A percentile compares a stretch with the other conserved stretches of the same genome.
Evolutionary conservation across 305 asterid species (phyloP).

Genomic region (Fraxinus greggii): DNA sequence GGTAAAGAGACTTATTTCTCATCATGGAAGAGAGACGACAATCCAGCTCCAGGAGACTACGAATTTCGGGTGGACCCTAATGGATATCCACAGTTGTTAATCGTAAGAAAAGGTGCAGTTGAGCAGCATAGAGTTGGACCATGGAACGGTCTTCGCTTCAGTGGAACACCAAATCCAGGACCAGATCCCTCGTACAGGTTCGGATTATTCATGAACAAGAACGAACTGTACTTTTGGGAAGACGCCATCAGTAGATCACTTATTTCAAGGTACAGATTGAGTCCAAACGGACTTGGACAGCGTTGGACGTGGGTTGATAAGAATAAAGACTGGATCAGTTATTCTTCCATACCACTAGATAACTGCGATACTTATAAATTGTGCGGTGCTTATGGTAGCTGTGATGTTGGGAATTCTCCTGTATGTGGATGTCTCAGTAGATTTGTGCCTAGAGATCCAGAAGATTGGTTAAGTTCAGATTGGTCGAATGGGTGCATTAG

Average conservation of each 20-base stretch:
- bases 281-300: conserved; percentile 21
- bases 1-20: conserved; percentile 18
- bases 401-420: conserved; percentile 21
- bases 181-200: neutral
- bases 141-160: conserved; percentile 32
- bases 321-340: conserved; percentile 19
- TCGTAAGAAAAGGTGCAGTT: neutral
- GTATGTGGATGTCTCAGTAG: conserved; percentile 25
- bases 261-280: conserved; percentile 17
- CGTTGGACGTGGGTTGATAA: conserved; percentile 27
- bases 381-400: conserved; percentile 35
- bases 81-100: conserved; percentile 31
- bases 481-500: conserved; percentile 32
- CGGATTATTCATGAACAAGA: conserved; percentile 18
- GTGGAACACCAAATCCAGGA: conserved; percentile 18
- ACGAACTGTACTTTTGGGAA: conserved; percentile 6
- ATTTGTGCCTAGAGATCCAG: conserved; percentile 23
- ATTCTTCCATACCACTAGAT: conserved; percentile 25
- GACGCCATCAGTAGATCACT: conserved; percentile 7
- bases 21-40: conserved; percentile 23
- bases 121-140: conserved; percentile 25
- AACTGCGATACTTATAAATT: conserved; percentile 27
- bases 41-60: conserved; percentile 31
- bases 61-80: conserved; percentile 25
- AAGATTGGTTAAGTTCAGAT: conserved; percentile 11